Percentiles rank a stretch among this genome's conserved stretches.
Conservation (phyloP, 2,329 filamentous ascomycete species). For the Pyricularia pennisetigena region DNA sequence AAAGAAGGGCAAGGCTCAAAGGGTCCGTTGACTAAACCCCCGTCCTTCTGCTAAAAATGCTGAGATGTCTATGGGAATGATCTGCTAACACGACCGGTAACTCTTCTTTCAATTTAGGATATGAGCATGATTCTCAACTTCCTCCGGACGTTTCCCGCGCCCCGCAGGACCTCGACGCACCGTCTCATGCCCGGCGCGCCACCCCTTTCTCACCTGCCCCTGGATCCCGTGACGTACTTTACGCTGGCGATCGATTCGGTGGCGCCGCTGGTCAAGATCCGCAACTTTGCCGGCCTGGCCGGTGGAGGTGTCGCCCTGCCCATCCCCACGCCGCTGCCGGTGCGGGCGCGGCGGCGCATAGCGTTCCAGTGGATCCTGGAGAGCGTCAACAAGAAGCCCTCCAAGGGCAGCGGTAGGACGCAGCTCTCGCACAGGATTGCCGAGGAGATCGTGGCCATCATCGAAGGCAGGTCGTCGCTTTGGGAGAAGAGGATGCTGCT, state of each 20-base stretch:
- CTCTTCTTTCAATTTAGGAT: conserved; percentile 46
- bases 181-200: conserved; percentile 69
- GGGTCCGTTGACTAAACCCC: conserved; percentile 44
- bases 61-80: background rate
- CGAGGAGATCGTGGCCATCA: conserved; percentile 76
- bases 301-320: conserved; percentile 82
- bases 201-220: conserved; percentile 63
- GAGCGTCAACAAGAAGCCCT: conserved; percentile 68
- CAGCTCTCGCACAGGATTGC: conserved; percentile 72
- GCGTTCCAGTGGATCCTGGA: conserved; percentile 88
- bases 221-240: conserved; percentile 84
- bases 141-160: conserved; percentile 76
- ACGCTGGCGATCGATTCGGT: conserved; percentile 87
- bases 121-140: conserved; percentile 75
- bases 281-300: conserved; percentile 63
- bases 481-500: conserved; percentile 75
- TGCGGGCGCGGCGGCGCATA: conserved; percentile 65
- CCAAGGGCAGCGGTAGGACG: conserved; percentile 58
- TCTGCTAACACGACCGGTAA: background rate
- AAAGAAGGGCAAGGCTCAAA: conserved; percentile 82
- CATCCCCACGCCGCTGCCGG: conserved; percentile 65
- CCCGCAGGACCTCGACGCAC: conserved; percentile 59
- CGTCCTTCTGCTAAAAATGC: background rate
- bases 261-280: conserved; percentile 76
- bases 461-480: conserved; percentile 72